phyloP scores from a whole-genome alignment of 305 asterid species.

The Fraxinus sp. region DNA sequence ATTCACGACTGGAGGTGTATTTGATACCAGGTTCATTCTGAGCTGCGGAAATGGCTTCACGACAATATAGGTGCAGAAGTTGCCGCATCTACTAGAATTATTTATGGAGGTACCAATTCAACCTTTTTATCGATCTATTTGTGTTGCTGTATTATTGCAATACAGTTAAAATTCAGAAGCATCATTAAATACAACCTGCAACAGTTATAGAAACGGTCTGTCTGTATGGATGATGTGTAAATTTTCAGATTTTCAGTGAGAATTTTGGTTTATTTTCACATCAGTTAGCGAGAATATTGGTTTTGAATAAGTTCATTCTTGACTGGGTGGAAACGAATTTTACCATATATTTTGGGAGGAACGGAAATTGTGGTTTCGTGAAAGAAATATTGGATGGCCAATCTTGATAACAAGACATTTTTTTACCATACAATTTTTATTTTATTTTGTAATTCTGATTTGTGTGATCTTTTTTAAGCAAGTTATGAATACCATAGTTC shows the following conservation, averaged over 20 bases:
- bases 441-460: not conserved
- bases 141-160: not conserved
- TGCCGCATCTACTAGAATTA: constrained; percentile 38
- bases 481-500: not conserved
- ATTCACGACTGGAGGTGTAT: not conserved
- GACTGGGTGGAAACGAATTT: not conserved
- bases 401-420: not conserved
- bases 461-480: not conserved
- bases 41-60: constrained; percentile 44
- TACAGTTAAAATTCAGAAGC: not conserved
- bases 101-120: constrained; percentile 38
- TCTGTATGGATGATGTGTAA: not conserved
- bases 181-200: not conserved
- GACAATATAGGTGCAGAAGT: constrained; percentile 31
- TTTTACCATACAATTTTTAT: not conserved
- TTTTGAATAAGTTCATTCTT: not conserved
- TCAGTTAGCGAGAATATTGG: not conserved
- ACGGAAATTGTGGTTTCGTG: not conserved
- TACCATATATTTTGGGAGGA: not conserved
- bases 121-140: not conserved
- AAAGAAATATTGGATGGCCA: not conserved
- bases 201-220: not conserved
- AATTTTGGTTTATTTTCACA: not conserved
- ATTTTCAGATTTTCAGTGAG: not conserved
- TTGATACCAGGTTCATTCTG: constrained; percentile 33